Evolutionary conservation across 2,329 filamentous ascomycete species (phyloP).

Genomic region (Raffaelea albimanens): DNA sequence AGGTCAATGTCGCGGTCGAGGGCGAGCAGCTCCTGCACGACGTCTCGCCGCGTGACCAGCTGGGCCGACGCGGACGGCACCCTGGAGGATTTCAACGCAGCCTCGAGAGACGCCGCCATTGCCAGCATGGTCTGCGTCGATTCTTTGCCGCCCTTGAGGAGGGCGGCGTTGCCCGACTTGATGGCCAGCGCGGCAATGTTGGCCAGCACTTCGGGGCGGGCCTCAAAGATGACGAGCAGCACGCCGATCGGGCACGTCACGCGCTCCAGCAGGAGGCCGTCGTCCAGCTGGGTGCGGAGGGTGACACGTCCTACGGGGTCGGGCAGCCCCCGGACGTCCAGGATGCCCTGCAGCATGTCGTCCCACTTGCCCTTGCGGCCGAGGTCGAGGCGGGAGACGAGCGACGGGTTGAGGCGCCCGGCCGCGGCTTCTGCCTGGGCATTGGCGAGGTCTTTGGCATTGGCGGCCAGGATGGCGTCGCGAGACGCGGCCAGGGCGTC

Average conservation of each 20-base stretch:
- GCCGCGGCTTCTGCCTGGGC: constrained; percentile 60
- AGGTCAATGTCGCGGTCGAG: constrained; percentile 87
- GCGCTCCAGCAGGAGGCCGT: constrained; percentile 74
- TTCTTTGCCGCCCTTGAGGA: constrained; percentile 94
- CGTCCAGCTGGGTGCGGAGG: constrained; percentile 75
- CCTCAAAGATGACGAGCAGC: constrained; percentile 97
- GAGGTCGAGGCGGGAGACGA: constrained; percentile 82
- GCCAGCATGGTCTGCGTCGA: constrained; percentile 90
- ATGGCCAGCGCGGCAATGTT: constrained; percentile 94
- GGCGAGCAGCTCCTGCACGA: constrained; percentile 75
- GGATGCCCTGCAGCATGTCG: constrained; percentile 92
- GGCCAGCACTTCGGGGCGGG: constrained; percentile 92
- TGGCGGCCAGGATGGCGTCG: constrained; percentile 74
- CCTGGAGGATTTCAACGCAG: constrained; percentile 58
- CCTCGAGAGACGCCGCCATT: constrained; percentile 77
- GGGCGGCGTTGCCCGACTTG: constrained; percentile 95
- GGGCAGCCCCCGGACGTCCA: constrained; percentile 73
- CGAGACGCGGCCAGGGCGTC: constrained; percentile 60
- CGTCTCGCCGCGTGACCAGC: constrained; percentile 87
- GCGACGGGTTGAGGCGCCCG: constrained; percentile 68
- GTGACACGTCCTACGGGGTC: constrained; percentile 88
- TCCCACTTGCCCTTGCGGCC: constrained; percentile 86
- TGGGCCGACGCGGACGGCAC: constrained; percentile 77
- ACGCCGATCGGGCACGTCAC: constrained; percentile 93
- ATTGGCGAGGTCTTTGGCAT: constrained; percentile 68